Base-by-base conservation (phyloP, 2,329 filamentous ascomycete genomes). In the Emmonsia crescens region DNA sequence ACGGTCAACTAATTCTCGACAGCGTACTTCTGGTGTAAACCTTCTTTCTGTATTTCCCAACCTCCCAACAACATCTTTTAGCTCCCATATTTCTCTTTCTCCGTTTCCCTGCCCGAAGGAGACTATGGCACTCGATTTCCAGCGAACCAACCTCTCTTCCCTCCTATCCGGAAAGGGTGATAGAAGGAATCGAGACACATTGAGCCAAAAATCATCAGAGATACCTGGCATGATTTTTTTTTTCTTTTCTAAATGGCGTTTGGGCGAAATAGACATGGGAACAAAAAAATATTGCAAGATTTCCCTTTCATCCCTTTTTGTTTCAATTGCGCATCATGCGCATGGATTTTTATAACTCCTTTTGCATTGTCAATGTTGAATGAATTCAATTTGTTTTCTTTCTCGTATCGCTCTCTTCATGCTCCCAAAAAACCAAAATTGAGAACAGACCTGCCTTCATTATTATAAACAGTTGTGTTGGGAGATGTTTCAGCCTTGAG, bases 11-110 rank as follows among this genome's bases (percentile, higher is more conserved):
- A 49, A 52, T 51, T 27, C 16, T 54, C 24, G n/a, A 62, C 44
- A 67, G 66, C 31, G 65, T 68, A 40, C 64, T 68, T 33, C 64
- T 68, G n/a, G 66, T 68, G 48, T 68, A 62, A 66, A 51, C 40
- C 14, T 2, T 54, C 42, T 21, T 46, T 10, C 55, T 33, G 33
- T 31, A 14, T 27, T 6, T 52, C 31, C 19, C 60, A 16, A 62
- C 62, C 54, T 66, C 5, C 5, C 21, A 27, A 65, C 57, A 64
- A 60, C 54, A 60, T 57, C 12, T 19, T 49, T 29, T 49, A 2
- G 46, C 65, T 66, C 62, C 12, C 60, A 59, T 54, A 64, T 65
- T 38, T 62, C 63, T 44, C 40, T 40, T 56, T 16, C 51, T 31
- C 36, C 10, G 19, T 24, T 31, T 27, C 10, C 38, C 21, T 27